These are phyloP conservation scores for Ziziphus jujuba DNA, from an alignment of 306 rosid species.

Conservation along the genomic window DNA sequence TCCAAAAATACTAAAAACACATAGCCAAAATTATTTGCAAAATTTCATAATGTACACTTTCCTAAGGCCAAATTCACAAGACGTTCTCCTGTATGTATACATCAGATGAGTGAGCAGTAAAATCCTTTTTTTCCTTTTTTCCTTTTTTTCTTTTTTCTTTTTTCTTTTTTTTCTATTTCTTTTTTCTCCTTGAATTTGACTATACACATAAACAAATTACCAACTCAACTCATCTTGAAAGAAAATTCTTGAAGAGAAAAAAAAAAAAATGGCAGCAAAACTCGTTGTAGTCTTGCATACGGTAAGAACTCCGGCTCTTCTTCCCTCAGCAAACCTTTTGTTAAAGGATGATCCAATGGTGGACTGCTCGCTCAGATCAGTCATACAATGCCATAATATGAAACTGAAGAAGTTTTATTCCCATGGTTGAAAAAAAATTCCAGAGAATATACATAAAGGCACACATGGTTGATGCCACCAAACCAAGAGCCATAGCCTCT, in stretches of 20 bases:
- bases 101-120: constrained; percentile 36
- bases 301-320: constrained; percentile 33
- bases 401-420: constrained; percentile 60
- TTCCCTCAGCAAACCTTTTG: constrained; percentile 38
- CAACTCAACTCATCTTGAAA: constrained; percentile 48
- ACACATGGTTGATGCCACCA: constrained; percentile 36
- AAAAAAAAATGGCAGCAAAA: constrained; percentile 40
- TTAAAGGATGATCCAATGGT: constrained; percentile 37
- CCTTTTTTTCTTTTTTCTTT: too few species aligned
- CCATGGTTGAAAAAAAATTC: constrained; percentile 59
- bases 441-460: constrained; percentile 61
- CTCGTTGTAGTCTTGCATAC: constrained; percentile 37
- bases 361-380: constrained; percentile 32
- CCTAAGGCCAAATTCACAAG: constrained; percentile 34
- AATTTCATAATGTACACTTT: constrained; percentile 82
- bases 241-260: constrained; percentile 14
- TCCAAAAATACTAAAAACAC: constrained; percentile 1
- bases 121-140: constrained; percentile 20
- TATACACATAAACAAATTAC: constrained; percentile 58
- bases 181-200: constrained; percentile 31
- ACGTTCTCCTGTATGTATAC: constrained; percentile 49
- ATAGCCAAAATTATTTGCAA: constrained; percentile 59
- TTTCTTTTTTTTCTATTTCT: too few species aligned
- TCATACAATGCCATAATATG: constrained; percentile 40
- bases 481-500: constrained; percentile 39